Base-by-base conservation (phyloP, 805 yeast genomes). In the Torulaspora microellipsoides region DNA sequence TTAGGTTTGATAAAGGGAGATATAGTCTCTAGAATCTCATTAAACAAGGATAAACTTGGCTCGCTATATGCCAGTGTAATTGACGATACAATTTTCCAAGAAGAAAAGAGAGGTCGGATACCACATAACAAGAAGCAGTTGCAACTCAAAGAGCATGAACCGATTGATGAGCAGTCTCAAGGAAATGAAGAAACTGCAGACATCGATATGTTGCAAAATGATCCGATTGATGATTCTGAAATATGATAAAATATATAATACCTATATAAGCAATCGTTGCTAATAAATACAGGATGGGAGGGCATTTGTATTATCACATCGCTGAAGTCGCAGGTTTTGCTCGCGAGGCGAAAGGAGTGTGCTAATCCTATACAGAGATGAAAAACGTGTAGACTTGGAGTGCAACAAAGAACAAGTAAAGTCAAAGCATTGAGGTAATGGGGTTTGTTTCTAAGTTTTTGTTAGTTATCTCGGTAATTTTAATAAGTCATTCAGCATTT, bases 31-130 rank as follows among this genome's bases (percentile, higher is more conserved):
- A 53, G 66, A 36, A 38, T 62, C 8, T 36, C 45, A 3, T 38
- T 63, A 27, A 64, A 64, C 43, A 57, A 53, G 27, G 54, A 53
- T 9, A 47, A 34, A 31, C 43, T 64, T n/a, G 64, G 65, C 10
- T 34, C 52, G 1, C 31, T 55, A 14, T 64, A 47, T 38, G 36
- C 34, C 8, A 48, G 42, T 14, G 48, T 64, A 14, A 44, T 63
- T 27, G 55, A 56, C 35, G 61, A 57, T 17, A 38, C 53, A 4
- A 54, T 56, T 6, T 59, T 54, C 37, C 45, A 53, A 14, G 45
- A 44, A 11, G 51, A 48, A 15, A 47, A 40, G 23, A 44, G 38
- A 30, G 32, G 28, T 14, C 34, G 27, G 8, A 31, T 8, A 5
- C 15, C n/a, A 20, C 29, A 27, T 7, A 33, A 36, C n/a, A 28